Evolutionary conservation across 1,284 basidiomycete species (phyloP).

Genomic region (Leccinum pallidistipes): DNA sequence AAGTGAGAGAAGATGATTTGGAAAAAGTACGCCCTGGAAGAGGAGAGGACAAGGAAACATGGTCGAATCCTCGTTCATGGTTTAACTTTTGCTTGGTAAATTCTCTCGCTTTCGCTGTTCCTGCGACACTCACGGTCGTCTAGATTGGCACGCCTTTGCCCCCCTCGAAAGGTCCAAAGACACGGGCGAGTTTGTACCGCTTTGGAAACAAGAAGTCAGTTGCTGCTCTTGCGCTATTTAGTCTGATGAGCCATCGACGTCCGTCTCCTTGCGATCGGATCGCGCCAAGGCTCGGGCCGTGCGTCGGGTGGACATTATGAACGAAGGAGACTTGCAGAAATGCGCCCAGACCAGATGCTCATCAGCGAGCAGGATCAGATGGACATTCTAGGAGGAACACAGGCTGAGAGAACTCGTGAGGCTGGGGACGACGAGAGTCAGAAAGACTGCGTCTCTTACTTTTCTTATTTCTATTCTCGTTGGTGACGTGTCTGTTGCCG

Average conservation of each 20-base stretch:
- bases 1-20: no score
- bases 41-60: no score
- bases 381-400: constrained; percentile 62
- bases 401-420: constrained; percentile 44
- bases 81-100: constrained; percentile 74
- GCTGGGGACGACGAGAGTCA: constrained; percentile 42
- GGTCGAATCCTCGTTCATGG: no score
- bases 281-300: constrained; percentile 62
- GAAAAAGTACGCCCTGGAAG: no score
- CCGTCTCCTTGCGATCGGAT: constrained; percentile 83
- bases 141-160: constrained; percentile 93
- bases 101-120: constrained; percentile 20
- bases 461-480: no score
- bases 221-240: constrained; percentile 15
- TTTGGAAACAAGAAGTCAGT: constrained; percentile 95
- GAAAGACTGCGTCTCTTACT: constrained; percentile 53
- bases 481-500: not conserved
- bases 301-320: constrained; percentile 94
- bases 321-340: constrained; percentile 94
- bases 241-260: constrained; percentile 65
- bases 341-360: constrained; percentile 70
- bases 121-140: constrained; percentile 10
- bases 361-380: constrained; percentile 75
- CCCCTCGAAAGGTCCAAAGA: constrained; percentile 86
- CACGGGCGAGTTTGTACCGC: constrained; percentile 88